Evolutionary conservation across 208 protist species (phyloP).

Genomic region (Trypanosoma rangeli): DNA sequence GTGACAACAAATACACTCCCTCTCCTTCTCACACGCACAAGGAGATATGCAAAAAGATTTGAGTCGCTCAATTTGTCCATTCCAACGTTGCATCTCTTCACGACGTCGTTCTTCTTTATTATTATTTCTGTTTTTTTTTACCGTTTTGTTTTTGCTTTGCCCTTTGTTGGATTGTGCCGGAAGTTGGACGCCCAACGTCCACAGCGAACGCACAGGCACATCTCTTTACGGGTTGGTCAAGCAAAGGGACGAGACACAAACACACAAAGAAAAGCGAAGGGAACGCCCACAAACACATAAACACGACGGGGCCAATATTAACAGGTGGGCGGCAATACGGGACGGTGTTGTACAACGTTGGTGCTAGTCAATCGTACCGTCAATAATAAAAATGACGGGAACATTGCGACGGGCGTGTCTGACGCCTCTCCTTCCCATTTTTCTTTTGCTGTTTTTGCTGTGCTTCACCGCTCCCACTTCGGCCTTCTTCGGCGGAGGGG

Average conservation of each 20-base stretch:
- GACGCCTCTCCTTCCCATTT: conserved; percentile 14
- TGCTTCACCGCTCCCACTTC: conserved; percentile 8
- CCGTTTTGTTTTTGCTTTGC: background rate
- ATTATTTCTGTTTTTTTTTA: background rate
- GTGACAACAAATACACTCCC: background rate
- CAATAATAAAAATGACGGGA: background rate
- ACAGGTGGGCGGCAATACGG: background rate
- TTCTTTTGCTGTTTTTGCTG: conserved; percentile 11
- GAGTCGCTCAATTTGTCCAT: background rate
- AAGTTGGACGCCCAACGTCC: background rate
- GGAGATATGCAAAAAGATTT: background rate
- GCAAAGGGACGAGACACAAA: background rate
- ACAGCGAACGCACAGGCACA: background rate
- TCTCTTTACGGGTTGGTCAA: background rate
- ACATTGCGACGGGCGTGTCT: background rate
- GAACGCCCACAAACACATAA: background rate
- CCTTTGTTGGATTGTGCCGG: background rate
- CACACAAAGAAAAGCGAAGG: background rate
- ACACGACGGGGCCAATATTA: background rate
- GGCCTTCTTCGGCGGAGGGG: conserved; percentile 11
- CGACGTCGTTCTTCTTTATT: background rate
- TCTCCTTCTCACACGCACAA: background rate
- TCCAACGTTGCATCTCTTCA: background rate
- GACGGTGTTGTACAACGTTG: background rate
- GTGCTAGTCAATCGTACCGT: background rate